Evolutionary conservation across 2,329 filamentous ascomycete species (phyloP), one percentile per base, ranked within the genome.

Genomic region (Shiraia bambusicola): DNA sequence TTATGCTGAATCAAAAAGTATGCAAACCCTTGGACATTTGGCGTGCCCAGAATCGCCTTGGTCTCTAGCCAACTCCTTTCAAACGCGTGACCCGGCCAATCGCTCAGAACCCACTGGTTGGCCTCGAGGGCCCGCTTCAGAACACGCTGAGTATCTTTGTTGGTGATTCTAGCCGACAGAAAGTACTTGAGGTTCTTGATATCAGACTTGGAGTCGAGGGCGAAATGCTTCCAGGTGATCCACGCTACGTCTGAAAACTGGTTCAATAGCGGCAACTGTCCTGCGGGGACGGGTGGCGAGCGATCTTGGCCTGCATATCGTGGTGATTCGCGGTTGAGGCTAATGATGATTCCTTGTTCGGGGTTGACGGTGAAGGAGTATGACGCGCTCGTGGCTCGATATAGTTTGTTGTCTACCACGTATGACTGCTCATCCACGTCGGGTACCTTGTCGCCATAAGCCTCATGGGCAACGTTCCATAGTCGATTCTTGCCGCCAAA

Each of bases 1-100:
- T 57, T 60, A 22, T 58, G 55, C 34, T 52, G 45, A 3, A 55
- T 36, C 2, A 60, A 39, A 15, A 58, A 45, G 28, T 56, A 56
- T 2, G 45, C 54, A 17, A 52, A 56, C 13, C 52, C 52, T 34
- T 45, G 48, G 1, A 55, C 25, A 14, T 56, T 58, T 2, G 52
- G 45, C 10, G 49, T 56, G 3, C 50, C 54, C 26, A 60, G 19
- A 4, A 60, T 41, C 3, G 56, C 54, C 12, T 37, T 36, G 4
- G 47, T 46, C 28, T 54, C 47, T 4, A 34, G 17, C 37, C 45
- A 51, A 7, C 28, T 12, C 17, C 34, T 31, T 16, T 50, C 42
- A 25, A 57, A 58, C 0, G 34, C 49, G 13, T 52, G 42, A 5
- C 56, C 56, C 7, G 50, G 54, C 44, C 49, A 56, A 10, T 31